Conservation (phyloP, 2,329 filamentous ascomycete genomes). For the Amphichorda felina region DNA sequence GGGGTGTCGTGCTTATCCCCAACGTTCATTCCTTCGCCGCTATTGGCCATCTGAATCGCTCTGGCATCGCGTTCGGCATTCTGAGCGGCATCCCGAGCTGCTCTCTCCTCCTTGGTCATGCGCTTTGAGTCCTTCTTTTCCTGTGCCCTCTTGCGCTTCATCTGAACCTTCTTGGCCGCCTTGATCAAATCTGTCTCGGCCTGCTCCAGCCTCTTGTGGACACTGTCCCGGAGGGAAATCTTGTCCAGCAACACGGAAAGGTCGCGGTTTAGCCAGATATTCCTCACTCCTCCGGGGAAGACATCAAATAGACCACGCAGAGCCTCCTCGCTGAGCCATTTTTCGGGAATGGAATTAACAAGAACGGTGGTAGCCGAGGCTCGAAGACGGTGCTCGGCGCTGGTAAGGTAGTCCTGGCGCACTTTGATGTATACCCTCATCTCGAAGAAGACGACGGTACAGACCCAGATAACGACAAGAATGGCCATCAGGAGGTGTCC, state of each 20-base stretch:
- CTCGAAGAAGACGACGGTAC: constrained; percentile 77
- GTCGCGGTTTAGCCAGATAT: constrained; percentile 94
- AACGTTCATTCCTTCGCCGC: constrained; percentile 33
- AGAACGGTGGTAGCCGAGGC: constrained; percentile 94
- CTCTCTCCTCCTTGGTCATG: constrained; percentile 37
- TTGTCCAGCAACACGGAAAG: constrained; percentile 76
- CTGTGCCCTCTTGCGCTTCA: constrained; percentile 52
- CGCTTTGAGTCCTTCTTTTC: constrained; percentile 53
- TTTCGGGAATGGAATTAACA: constrained; percentile 78
- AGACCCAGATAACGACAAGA: constrained; percentile 70
- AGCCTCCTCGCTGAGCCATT: constrained; percentile 79
- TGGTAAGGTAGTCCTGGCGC: constrained; percentile 87
- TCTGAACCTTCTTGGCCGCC: constrained; percentile 64
- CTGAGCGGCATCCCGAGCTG: constrained; percentile 31
- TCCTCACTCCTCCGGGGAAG: constrained; percentile 87
- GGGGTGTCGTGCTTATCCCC: constrained; percentile 42
- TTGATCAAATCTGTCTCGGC: constrained; percentile 81
- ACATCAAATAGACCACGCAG: constrained; percentile 83
- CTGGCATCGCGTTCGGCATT: constrained; percentile 40
- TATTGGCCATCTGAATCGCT: constrained; percentile 37
- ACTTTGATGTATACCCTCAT: constrained; percentile 82
- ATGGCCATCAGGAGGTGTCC: constrained; percentile 76
- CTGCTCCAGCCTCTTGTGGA: constrained; percentile 62
- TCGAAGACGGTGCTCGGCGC: constrained; percentile 82
- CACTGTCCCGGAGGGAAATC: constrained; percentile 58